These are phyloP conservation scores for Geoglossum glabrum DNA, from an alignment of 495 filamentous ascomycete species.

Conservation along the genomic window DNA sequence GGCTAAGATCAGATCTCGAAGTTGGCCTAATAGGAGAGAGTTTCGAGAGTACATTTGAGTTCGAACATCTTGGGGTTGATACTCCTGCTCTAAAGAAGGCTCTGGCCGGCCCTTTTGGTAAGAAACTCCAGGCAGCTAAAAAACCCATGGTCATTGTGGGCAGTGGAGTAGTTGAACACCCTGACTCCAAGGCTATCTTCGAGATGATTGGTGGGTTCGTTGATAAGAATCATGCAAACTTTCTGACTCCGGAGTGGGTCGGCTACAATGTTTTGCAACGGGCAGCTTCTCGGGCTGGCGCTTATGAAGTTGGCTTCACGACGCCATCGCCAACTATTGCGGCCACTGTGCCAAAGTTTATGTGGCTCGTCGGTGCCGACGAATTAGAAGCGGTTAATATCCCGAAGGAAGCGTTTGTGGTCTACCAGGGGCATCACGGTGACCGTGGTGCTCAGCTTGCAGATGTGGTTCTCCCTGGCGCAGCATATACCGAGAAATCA, in stretches of 20 bases:
- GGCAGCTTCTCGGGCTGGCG: slow-evolving; percentile 73
- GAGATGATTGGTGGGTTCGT: slow-evolving; percentile 75
- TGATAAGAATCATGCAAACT: slow-evolving; percentile 75
- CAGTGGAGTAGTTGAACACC: slow-evolving; percentile 70
- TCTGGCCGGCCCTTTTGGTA: slow-evolving; percentile 75
- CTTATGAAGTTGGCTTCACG: slow-evolving; percentile 89
- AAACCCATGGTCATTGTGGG: slow-evolving; percentile 91
- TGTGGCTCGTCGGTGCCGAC: slow-evolving; percentile 94
- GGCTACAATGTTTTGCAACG: slow-evolving; percentile 93
- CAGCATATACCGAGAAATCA: slow-evolving; percentile 93
- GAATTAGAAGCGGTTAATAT: slow-evolving; percentile 64
- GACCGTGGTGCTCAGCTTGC: slow-evolving; percentile 82
- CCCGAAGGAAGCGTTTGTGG: slow-evolving; percentile 82
- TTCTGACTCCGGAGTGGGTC: slow-evolving; percentile 82
- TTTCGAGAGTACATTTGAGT: slow-evolving; percentile 88
- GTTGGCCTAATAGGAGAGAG: slow-evolving; percentile 79
- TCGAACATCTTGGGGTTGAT: too few species aligned
- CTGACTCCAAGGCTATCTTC: slow-evolving; percentile 79
- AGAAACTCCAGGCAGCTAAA: slow-evolving; percentile 75
- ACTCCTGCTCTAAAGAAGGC: too few species aligned
- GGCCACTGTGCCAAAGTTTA: slow-evolving; percentile 68
- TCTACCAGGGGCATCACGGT: slow-evolving; percentile 97
- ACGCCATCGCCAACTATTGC: slow-evolving; percentile 59
- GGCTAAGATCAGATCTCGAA: slow-evolving; percentile 84
- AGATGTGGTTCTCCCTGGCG: slow-evolving; percentile 82